phyloP scores from a whole-genome alignment of 768 basidiomycete genomes.

The Filobasidium wieringae region DNA sequence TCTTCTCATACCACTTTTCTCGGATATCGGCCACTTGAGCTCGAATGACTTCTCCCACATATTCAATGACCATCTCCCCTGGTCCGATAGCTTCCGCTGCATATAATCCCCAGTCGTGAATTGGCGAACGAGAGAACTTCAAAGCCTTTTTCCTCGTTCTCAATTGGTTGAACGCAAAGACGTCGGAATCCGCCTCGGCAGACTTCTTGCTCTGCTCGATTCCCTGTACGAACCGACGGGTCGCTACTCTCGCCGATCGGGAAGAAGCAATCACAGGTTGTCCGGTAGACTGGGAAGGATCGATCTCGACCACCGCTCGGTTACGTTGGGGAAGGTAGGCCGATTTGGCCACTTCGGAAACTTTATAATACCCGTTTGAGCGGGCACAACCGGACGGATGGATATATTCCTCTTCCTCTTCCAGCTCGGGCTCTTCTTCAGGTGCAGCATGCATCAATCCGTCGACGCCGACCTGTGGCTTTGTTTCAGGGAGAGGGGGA shows the following conservation, averaged over 20 bases:
- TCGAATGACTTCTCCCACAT: constrained; percentile 92
- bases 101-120: constrained; percentile 97
- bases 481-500: constrained; percentile 14
- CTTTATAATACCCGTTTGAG: constrained; percentile 91
- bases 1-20: constrained; percentile 91
- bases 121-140: constrained; percentile 84
- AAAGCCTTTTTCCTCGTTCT: constrained; percentile 97
- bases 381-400: constrained; percentile 78
- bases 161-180: constrained; percentile 87
- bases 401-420: neutral
- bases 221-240: constrained; percentile 78
- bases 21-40: constrained; percentile 92
- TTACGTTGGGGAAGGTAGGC: constrained; percentile 73
- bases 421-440: neutral
- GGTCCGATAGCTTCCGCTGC: constrained; percentile 88
- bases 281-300: too few relatives aligned
- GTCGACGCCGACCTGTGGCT: neutral
- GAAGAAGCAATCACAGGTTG: constrained; percentile 44
- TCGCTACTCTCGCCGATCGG: constrained; percentile 74
- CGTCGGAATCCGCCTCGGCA: constrained; percentile 60
- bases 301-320: constrained; percentile 35
- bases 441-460: neutral
- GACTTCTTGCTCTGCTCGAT: constrained; percentile 76
- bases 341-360: constrained; percentile 80
- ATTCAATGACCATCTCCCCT: constrained; percentile 99